Evolutionary conservation across 441 rosid genomes (phyloP).

Genomic region (Metrosideros polymorpha): DNA sequence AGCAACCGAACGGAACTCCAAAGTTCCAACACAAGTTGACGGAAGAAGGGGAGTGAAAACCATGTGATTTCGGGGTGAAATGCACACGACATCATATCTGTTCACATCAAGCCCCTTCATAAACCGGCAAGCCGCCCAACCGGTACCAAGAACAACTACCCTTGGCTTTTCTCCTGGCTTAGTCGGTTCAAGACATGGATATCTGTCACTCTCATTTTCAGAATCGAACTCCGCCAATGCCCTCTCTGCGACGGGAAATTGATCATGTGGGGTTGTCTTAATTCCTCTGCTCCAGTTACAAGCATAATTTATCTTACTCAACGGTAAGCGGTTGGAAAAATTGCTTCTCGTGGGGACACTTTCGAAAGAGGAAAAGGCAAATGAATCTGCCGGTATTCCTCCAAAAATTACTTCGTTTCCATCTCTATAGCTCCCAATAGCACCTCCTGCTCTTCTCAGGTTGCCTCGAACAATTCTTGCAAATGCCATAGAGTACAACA

Average conservation of each 20-base stretch:
- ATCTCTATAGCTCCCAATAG: slow-evolving; percentile 6
- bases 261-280: slow-evolving; percentile 25
- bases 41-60: slow-evolving; percentile 79
- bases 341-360: slow-evolving; percentile 10
- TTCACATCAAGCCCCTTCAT: slow-evolving; percentile 54
- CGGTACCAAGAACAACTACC: slow-evolving; percentile 72
- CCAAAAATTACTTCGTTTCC: slow-evolving; percentile 12
- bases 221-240: slow-evolving; percentile 24
- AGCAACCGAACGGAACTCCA: slow-evolving; percentile 87
- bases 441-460: slow-evolving; percentile 39
- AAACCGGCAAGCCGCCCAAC: slow-evolving; percentile 77
- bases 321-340: not conserved
- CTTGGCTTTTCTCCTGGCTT: slow-evolving; percentile 59
- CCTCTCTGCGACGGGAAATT: slow-evolving; percentile 23
- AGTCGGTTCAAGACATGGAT: slow-evolving; percentile 51
- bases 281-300: slow-evolving; percentile 44
- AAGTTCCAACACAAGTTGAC: slow-evolving; percentile 75
- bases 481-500: slow-evolving; percentile 35
- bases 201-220: slow-evolving; percentile 24
- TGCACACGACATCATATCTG: slow-evolving; percentile 52
- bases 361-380: slow-evolving; percentile 9
- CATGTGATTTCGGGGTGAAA: slow-evolving; percentile 84
- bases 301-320: slow-evolving; percentile 7
- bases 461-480: slow-evolving; percentile 37
- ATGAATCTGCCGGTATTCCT: not conserved